Percentiles rank a stretch among this genome's conserved stretches.
These are phyloP conservation scores for Naganishia friedmannii DNA, from an alignment of 768 basidiomycete species.

Conservation along the genomic window DNA sequence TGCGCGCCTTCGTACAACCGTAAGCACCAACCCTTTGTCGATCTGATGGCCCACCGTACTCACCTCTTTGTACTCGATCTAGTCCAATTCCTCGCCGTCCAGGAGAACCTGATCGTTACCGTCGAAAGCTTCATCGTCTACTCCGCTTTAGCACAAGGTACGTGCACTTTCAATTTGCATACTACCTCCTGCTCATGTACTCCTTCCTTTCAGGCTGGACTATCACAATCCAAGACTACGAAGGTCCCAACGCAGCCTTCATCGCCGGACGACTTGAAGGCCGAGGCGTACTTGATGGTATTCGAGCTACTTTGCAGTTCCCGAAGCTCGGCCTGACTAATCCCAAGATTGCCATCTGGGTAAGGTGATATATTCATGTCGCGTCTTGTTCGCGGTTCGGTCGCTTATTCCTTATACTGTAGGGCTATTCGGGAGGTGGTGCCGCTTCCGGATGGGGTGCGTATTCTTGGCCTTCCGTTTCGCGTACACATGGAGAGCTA, in stretches of 20 bases:
- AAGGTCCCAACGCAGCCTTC: constrained; percentile 26
- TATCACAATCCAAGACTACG: constrained; percentile 19
- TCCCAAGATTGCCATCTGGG: constrained; percentile 23
- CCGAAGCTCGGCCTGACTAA: constrained; percentile 6
- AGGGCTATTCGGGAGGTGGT: constrained; percentile 25
- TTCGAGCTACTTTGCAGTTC: constrained; percentile 16
- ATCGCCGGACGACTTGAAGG: constrained; percentile 26
- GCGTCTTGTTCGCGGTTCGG: neutral
- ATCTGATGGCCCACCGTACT: too few relatives aligned
- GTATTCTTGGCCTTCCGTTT: neutral
- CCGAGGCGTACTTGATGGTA: constrained; percentile 16
- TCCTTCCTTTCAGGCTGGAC: constrained; percentile 17
- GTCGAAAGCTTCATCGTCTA: constrained; percentile 9
- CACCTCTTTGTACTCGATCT: neutral
- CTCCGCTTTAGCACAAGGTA: constrained; percentile 9
- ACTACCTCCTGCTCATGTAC: too few relatives aligned
- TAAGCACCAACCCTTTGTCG: too few relatives aligned
- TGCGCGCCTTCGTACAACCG: constrained; percentile 28
- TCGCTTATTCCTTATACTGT: neutral
- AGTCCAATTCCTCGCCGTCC: constrained; percentile 14
- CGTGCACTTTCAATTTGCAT: neutral
- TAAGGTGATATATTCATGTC: neutral
- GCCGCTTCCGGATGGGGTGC: constrained; percentile 23
- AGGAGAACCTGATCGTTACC: constrained; percentile 10
- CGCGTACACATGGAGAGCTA: too few relatives aligned